Evolutionary conservation across 225 moss, liverwort and hornwort genomes (phyloP), one percentile per base, ranked within the genome.

Genomic region (Marchantia paleacea): DNA sequence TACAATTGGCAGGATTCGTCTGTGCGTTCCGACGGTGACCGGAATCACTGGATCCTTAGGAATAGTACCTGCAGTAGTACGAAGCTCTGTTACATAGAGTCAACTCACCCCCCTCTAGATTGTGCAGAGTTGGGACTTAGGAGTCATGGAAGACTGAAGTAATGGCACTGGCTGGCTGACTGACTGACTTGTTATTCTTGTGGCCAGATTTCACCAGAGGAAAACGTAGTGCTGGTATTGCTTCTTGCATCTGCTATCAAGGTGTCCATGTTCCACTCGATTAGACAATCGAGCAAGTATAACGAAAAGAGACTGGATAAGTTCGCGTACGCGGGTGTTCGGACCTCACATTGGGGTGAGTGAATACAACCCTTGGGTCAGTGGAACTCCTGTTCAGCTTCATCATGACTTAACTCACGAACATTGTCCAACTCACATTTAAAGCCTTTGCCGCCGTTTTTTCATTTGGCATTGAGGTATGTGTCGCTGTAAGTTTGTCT

Each of bases 261-360:
- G 53, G 69, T 79, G 30, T 79, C 79, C 69, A 55, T 79, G 55
- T 79, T 30, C 28, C 52, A 79, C 19, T 69, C 53, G 20, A 30
- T 69, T 48, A 69, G 31, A 53, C 29, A 52, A 10, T 53, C 55
- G 18, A 69, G 53, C 69, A 69, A 69, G 20, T 29, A 55, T 16
- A 29, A 16, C 16, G 79, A 79, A 10, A 69, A 79, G 39, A 78
- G 20, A 67, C 30, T 79, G 20, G 79, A 79, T 47, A 79, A 79
- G 31, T 79, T 79, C 55, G 79, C 79, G 19, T 79, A 69, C 14
- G 79, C 79, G 9, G 69, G 69, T 4, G 69, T 79, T 70, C 79
- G 79, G 19, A 70, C 79, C 16, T 79, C 79, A 69, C 79, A 79
- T 39, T 79, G 79, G 79, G 79, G 79, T 79, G 22, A 54, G 79